Evolutionary conservation across 805 yeast genomes (phyloP), one percentile per base, ranked within the genome.

Genomic region (Torulaspora gathmanii): DNA sequence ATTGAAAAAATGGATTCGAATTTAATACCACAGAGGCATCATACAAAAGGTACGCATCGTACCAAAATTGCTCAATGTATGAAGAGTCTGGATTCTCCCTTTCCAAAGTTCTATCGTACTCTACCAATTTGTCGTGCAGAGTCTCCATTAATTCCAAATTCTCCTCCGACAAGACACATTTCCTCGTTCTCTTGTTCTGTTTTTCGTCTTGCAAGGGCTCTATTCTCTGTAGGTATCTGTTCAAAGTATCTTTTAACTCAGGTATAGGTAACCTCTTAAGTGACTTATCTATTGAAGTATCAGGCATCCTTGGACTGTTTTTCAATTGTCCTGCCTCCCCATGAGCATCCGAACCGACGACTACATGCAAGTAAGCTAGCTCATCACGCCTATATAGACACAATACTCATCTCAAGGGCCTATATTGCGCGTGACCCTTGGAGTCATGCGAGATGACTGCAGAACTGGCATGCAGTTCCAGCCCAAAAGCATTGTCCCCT

Each of bases 61-160:
- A 89, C 96, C 96, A 89, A 64, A 89, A 89, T 64, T 89, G 95
- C 66, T 89, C 96, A 51, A 89, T 89, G 63, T 85, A 89, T 2
- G 95, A 83, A 40, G 85, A 80, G 50, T 87, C 70, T 12, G 81
- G 69, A 40, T 76, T 72, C 5, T 83, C 86, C 40, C 74, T 74
- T 13, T 81, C 70, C 42, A 89, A 72, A 54, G 79, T 80, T 22
- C 73, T 68, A 59, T 89, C 95, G 41, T 78, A 74, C 44, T 70
- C 70, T 42, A 78, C 79, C 88, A 63, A 66, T 73, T 58, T 75
- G 66, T 45, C 73, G 68, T 46, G 86, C 61, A 65, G 84, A 81
- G 51, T 69, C 57, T 31, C 69, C 64, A 44, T 86, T 83, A 30
- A 20, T 3, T 57, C 53, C 10, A 58, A 6, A 44, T 59, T 61